Base-by-base conservation (phyloP, 192 early-diverging fungal genomes). In the Borealophlyctis nickersoniae region DNA sequence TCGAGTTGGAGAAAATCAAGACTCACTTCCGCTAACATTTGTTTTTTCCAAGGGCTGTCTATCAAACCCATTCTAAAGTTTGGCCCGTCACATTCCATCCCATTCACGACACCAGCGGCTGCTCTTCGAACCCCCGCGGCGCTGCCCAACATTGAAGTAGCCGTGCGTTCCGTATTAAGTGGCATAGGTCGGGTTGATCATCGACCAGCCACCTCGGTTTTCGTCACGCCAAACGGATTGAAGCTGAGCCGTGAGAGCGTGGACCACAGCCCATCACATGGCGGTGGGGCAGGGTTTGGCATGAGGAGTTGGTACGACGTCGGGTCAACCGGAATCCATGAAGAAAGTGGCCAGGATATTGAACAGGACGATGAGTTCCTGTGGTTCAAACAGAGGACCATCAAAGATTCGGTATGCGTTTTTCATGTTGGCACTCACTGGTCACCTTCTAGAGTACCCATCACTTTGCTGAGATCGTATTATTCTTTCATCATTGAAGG, bases 401-500 rank as follows among this genome's bases (percentile, higher is more conserved):
- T 84, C 9, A 74, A 81, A 30, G 81, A 76, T 14, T 85, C 86
- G 33, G 86, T 89, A 81, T 73, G 73, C 27, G 26, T 28, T 0
- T 5, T 52, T 52, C 29, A 28, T 27, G n/a, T n/a, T n/a, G n/a
- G n/a, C n/a, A n/a, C n/a, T n/a, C n/a, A n/a, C n/a, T n/a, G n/a
- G n/a, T n/a, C n/a, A n/a, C n/a, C n/a, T n/a, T n/a, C n/a, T n/a
- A n/a, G n/a, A n/a, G n/a, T n/a, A n/a, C n/a, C n/a, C n/a, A n/a
- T n/a, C n/a, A n/a, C n/a, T n/a, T n/a, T n/a, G n/a, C n/a, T n/a
- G n/a, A n/a, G n/a, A n/a, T n/a, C n/a, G n/a, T n/a, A n/a, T n/a
- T n/a, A n/a, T n/a, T n/a, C n/a, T n/a, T n/a, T n/a, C n/a, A n/a
- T n/a, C n/a, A n/a, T n/a, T 57, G 19, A 9, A 63, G 60, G 24